A percentile compares a stretch with the other conserved stretches of the same genome.
Evolutionary conservation across 345 rosid species (phyloP).

Genomic region (Citrus reticulata): DNA sequence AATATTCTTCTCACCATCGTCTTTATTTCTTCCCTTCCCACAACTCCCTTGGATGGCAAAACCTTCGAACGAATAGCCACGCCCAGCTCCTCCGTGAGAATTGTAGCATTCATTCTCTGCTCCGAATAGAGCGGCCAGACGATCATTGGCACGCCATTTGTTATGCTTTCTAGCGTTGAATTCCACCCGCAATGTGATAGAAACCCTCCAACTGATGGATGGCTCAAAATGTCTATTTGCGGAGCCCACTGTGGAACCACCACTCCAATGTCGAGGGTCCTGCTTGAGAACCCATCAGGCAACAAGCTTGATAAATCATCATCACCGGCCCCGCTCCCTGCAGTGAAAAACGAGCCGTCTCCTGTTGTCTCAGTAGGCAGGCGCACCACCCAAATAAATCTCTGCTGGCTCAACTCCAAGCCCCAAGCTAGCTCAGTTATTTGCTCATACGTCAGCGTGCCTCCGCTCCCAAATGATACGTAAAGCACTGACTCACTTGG

Average conservation of each 20-base stretch:
- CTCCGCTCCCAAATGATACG: conserved; percentile 75
- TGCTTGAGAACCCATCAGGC: conserved; percentile 51
- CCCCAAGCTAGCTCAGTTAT: conserved; percentile 58
- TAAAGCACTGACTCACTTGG: conserved; percentile 44
- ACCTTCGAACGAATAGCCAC: conserved; percentile 34
- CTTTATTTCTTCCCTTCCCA: conserved; percentile 45
- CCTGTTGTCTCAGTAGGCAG: conserved; percentile 26
- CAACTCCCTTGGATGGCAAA: conserved; percentile 11
- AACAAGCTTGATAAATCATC: conserved; percentile 22
- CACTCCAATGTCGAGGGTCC: conserved; percentile 34
- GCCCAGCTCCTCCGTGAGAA: conserved; percentile 44
- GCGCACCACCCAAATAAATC: conserved; percentile 64
- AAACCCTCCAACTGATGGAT: conserved; percentile 62
- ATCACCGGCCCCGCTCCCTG: not conserved
- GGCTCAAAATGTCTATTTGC: conserved; percentile 48
- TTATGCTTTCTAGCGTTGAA: conserved; percentile 53
- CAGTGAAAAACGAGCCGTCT: conserved; percentile 23
- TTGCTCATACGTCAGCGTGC: conserved; percentile 48
- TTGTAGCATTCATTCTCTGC: conserved; percentile 47
- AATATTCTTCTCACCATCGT: conserved; percentile 36
- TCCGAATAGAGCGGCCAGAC: conserved; percentile 57
- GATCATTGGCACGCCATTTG: conserved; percentile 49
- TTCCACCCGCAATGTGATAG: conserved; percentile 80
- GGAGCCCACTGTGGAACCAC: conserved; percentile 60
- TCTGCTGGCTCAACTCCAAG: conserved; percentile 51